Percentiles rank a stretch among this genome's conserved stretches.
These are phyloP conservation scores for Guadua angustifolia DNA, from an alignment of 176 grass and related monocot genomes.

Conservation along the genomic window DNA sequence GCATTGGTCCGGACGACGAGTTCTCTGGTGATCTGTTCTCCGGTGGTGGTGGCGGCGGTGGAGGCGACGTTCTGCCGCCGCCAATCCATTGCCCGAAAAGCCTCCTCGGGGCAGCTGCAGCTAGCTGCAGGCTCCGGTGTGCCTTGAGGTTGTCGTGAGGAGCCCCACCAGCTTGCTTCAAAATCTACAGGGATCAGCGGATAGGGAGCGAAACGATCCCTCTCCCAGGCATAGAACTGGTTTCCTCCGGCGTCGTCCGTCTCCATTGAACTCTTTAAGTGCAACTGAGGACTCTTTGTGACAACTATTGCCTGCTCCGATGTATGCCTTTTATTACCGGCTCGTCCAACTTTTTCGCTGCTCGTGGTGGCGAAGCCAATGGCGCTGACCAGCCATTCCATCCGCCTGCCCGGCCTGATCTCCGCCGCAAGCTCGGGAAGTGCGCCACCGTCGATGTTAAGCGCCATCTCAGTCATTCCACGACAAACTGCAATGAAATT, in stretches of 20 bases:
- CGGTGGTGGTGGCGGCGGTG: not conserved
- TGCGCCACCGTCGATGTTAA: too few relatives aligned
- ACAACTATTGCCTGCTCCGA: too few relatives aligned
- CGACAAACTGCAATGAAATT: too few relatives aligned
- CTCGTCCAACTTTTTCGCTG: too few relatives aligned
- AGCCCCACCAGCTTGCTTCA: conserved; percentile 58
- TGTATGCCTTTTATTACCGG: too few relatives aligned
- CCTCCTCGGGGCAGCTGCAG: conserved; percentile 19
- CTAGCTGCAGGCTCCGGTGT: conserved; percentile 18
- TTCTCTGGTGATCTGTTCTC: conserved; percentile 31
- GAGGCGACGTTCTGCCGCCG: not conserved
- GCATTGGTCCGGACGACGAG: not conserved
- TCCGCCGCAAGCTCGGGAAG: too few relatives aligned
- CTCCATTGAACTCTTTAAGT: conserved; percentile 47
- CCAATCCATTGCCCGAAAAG: conserved; percentile 30
- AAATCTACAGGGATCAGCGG: conserved; percentile 48
- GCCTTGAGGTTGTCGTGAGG: conserved; percentile 34
- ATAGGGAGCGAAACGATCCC: conserved; percentile 52
- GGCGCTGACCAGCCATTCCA: too few relatives aligned
- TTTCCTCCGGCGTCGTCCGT: conserved; percentile 50
- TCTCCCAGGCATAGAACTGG: conserved; percentile 60
- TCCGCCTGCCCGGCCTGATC: too few relatives aligned
- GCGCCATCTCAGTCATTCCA: too few relatives aligned
- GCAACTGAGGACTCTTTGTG: too few relatives aligned
- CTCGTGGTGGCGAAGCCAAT: too few relatives aligned